A percentile compares a stretch with the other conserved stretches of the same genome.
Conservation (phyloP, 306 rosid genomes). For the Crotalaria pallida region DNA sequence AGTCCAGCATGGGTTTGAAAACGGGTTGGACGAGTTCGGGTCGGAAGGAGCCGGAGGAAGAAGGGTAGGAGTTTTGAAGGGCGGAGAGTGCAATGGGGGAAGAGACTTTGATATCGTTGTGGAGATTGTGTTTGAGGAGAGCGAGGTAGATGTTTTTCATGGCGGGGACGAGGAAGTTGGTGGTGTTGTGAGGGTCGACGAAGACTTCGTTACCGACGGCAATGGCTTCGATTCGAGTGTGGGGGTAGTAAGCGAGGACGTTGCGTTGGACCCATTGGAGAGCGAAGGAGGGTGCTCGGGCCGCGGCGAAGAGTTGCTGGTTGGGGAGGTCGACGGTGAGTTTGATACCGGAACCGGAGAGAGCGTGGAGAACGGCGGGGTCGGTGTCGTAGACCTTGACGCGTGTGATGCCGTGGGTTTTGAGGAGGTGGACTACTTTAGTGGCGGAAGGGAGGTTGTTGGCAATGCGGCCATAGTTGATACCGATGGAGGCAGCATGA, state of each 20-base stretch:
- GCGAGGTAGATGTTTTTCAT: conserved; percentile 84
- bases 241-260: conserved; percentile 66
- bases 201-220: conserved; percentile 96
- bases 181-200: conserved; percentile 66
- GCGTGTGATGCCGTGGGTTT: conserved; percentile 50
- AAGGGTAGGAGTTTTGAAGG: conserved; percentile 73
- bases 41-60: conserved; percentile 86
- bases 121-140: conserved; percentile 47
- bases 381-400: conserved; percentile 90
- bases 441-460: conserved; percentile 79
- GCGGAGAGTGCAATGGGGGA: conserved; percentile 92
- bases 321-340: conserved; percentile 96
- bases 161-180: conserved; percentile 75
- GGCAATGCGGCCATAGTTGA: conserved; percentile 88
- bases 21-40: conserved; percentile 62
- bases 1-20: conserved; percentile 67
- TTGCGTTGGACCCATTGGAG: conserved; percentile 67
- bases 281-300: conserved; percentile 60
- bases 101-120: conserved; percentile 61
- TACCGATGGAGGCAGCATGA: conserved; percentile 75
- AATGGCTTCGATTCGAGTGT: conserved; percentile 84
- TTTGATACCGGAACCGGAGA: conserved; percentile 64
- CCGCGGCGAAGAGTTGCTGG: conserved; percentile 63
- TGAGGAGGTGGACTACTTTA: conserved; percentile 62
- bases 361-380: conserved; percentile 70